Conservation (phyloP, 768 basidiomycete genomes). For the Leccinum arenicola region DNA sequence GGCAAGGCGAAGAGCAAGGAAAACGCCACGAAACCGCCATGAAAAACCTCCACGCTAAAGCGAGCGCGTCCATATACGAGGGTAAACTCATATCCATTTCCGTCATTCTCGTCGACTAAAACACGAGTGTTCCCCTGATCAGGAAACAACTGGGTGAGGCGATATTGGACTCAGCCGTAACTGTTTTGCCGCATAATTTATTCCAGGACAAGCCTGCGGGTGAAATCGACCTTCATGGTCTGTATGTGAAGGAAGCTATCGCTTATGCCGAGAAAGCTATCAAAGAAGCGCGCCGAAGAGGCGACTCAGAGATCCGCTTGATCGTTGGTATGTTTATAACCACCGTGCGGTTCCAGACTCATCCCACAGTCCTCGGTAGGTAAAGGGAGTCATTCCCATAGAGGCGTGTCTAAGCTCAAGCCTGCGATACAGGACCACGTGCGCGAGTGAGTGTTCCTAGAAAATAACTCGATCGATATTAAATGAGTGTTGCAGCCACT, state of each 20-base stretch:
- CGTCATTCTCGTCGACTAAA: background rate
- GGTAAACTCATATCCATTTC: conserved; percentile 36
- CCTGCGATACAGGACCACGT: conserved; percentile 87
- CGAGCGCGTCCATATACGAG: conserved; percentile 79
- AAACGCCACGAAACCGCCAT: conserved; percentile 73
- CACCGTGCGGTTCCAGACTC: background rate
- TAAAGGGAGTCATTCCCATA: conserved; percentile 84
- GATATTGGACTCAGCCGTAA: background rate
- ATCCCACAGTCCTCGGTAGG: conserved; percentile 38
- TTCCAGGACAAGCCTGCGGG: conserved; percentile 57
- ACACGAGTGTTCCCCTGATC: background rate
- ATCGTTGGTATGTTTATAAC: conserved; percentile 70
- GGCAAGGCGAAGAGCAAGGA: conserved; percentile 79
- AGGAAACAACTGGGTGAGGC: conserved; percentile 73
- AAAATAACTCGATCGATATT: background rate
- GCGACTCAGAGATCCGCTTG: conserved; percentile 62
- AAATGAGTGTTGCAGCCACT: conserved; percentile 36
- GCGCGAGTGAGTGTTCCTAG: conserved; percentile 49
- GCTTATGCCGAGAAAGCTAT: conserved; percentile 69
- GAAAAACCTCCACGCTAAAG: conserved; percentile 74
- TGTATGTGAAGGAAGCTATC: conserved; percentile 92
- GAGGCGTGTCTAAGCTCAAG: conserved; percentile 76
- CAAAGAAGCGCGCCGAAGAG: conserved; percentile 55
- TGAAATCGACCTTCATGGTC: conserved; percentile 86
- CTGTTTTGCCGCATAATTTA: background rate